phyloP scores from a whole-genome alignment of 805 yeast genomes.

The Hanseniaspora guilliermondii region DNA sequence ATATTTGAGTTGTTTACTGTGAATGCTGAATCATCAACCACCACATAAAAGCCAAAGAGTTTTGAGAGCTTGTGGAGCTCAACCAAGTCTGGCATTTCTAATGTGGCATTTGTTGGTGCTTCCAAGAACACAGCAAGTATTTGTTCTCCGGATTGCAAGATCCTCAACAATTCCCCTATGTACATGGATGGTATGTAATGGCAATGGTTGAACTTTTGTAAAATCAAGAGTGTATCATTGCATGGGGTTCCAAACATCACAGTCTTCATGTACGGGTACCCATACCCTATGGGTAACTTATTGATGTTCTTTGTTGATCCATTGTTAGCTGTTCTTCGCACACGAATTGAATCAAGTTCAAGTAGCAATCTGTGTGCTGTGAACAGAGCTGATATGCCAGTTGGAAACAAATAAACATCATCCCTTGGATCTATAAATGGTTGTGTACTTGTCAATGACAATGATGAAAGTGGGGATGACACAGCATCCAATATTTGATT shows the following conservation, averaged over 20 bases:
- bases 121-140: slow-evolving; percentile 79
- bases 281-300: slow-evolving; percentile 20
- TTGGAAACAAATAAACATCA: slow-evolving; percentile 73
- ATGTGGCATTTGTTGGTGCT: slow-evolving; percentile 88
- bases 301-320: slow-evolving; percentile 4
- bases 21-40: slow-evolving; percentile 91
- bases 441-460: neutral
- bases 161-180: slow-evolving; percentile 49
- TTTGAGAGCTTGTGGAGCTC: slow-evolving; percentile 55
- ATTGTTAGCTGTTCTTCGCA: slow-evolving; percentile 20
- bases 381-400: slow-evolving; percentile 90
- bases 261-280: slow-evolving; percentile 39
- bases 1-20: slow-evolving; percentile 76
- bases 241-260: slow-evolving; percentile 96
- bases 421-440: slow-evolving; percentile 30
- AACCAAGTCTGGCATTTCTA: slow-evolving; percentile 68
- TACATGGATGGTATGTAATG: slow-evolving; percentile 60
- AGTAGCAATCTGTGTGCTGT: slow-evolving; percentile 56
- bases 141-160: slow-evolving; percentile 49
- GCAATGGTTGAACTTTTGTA: slow-evolving; percentile 85
- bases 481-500: neutral
- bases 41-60: slow-evolving; percentile 60
- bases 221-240: slow-evolving; percentile 77
- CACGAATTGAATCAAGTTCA: slow-evolving; percentile 27
- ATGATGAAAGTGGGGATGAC: neutral